A percentile compares a stretch with the other conserved stretches of the same genome.
These are phyloP conservation scores for Pseudocercospora cruenta DNA, from an alignment of 2,329 filamentous ascomycete species.

Conservation along the genomic window DNA sequence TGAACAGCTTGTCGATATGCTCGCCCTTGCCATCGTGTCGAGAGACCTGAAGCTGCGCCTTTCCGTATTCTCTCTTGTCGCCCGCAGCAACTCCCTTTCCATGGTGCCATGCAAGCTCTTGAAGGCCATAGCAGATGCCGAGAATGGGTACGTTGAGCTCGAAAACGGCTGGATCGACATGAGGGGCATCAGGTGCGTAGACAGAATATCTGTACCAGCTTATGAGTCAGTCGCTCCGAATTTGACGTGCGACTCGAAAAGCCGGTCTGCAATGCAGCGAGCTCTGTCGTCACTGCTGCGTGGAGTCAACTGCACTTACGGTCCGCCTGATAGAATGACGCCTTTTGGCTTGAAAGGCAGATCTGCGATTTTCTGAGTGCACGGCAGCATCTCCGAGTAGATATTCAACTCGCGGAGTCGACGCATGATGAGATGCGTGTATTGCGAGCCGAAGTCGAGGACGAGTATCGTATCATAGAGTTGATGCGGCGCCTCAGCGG, in stretches of 20 bases:
- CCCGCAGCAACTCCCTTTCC: conserved; percentile 70
- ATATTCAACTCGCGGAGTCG: conserved; percentile 77
- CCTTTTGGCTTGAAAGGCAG: conserved; percentile 80
- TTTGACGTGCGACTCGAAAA: not conserved
- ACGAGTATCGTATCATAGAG: conserved; percentile 70
- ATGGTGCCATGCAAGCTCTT: conserved; percentile 75
- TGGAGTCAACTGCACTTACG: conserved; percentile 31
- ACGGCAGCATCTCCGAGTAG: conserved; percentile 86
- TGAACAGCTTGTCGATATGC: conserved; percentile 78
- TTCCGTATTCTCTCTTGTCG: conserved; percentile 71
- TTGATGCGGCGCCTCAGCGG: conserved; percentile 49
- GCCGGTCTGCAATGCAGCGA: not conserved
- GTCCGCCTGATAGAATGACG: conserved; percentile 75
- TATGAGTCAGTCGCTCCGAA: not conserved
- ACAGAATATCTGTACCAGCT: conserved; percentile 63
- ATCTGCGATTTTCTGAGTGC: conserved; percentile 78
- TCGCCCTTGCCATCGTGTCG: conserved; percentile 57
- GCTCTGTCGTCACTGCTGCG: not conserved
- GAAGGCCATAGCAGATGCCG: conserved; percentile 66
- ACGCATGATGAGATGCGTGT: conserved; percentile 74
- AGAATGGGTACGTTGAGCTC: conserved; percentile 68
- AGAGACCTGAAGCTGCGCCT: conserved; percentile 67
- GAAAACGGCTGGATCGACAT: conserved; percentile 81
- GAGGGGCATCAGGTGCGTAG: conserved; percentile 75
- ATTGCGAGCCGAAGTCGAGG: conserved; percentile 73